Conservation (phyloP, 148 eudicot genomes). For the Rheum nobile region DNA sequence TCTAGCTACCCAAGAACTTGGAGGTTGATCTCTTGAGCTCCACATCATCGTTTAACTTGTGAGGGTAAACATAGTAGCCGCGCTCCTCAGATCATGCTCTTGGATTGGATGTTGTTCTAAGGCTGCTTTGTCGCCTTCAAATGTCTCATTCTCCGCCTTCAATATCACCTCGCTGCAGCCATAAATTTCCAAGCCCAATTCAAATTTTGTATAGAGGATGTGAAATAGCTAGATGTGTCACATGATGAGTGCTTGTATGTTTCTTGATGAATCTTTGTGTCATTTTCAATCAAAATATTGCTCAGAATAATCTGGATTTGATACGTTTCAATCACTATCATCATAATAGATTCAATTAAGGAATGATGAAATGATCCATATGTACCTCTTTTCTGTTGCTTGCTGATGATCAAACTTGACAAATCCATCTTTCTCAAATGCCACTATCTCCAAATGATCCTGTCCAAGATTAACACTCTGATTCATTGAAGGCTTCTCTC, state of each 20-base stretch:
- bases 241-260: not conserved
- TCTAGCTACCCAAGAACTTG: slow-evolving; percentile 1
- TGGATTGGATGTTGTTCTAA: not conserved
- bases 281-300: not conserved
- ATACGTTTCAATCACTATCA: not conserved
- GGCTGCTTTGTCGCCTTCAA: not conserved
- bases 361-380: not conserved
- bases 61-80: too few relatives aligned
- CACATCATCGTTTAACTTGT: too few relatives aligned
- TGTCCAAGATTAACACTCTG: not conserved
- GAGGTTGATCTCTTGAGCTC: not conserved
- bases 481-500: not conserved
- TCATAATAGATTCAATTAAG: not conserved
- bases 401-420: not conserved
- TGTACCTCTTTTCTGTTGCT: not conserved
- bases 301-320: not conserved
- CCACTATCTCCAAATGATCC: not conserved
- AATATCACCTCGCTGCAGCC: not conserved
- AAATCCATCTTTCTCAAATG: not conserved
- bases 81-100: not conserved
- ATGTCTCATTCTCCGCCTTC: not conserved
- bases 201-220: not conserved
- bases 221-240: not conserved
- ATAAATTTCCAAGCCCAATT: not conserved
- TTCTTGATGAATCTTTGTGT: not conserved